Evolutionary conservation across 192 early-diverging fungal genomes (phyloP).

Genomic region (Coemansia sp.): DNA sequence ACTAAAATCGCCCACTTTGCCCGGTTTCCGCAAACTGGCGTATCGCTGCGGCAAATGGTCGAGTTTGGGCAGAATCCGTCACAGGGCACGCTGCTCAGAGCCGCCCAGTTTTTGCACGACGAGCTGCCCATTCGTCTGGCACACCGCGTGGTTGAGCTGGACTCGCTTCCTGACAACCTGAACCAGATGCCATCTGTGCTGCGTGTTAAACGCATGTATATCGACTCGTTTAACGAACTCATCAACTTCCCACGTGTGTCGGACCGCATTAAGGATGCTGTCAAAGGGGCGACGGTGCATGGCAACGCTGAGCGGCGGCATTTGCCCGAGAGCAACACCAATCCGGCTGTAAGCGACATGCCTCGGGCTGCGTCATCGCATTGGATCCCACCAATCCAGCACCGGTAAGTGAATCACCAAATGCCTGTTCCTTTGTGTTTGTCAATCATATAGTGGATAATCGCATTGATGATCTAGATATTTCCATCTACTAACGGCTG

Average conservation of each 20-base stretch:
- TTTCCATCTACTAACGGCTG: too few species aligned
- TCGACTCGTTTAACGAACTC: conserved; percentile 77
- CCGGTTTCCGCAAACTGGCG: conserved; percentile 85
- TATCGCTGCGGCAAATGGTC: conserved; percentile 93
- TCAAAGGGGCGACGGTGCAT: conserved; percentile 32
- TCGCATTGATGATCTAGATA: too few species aligned
- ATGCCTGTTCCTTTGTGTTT: too few species aligned
- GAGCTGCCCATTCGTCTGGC: conserved; percentile 93
- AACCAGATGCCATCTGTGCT: conserved; percentile 87
- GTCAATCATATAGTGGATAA: too few species aligned
- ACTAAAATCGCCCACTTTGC: conserved; percentile 79
- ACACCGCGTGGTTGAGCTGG: conserved; percentile 92
- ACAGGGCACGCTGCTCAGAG: conserved; percentile 70
- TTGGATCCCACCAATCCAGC: conserved; percentile 55
- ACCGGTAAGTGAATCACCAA: conserved; percentile 34
- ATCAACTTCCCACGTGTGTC: conserved; percentile 45
- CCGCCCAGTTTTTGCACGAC: conserved; percentile 79
- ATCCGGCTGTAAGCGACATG: conserved; percentile 24
- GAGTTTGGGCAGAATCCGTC: conserved; percentile 89
- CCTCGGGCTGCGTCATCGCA: conserved; percentile 29
- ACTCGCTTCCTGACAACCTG: conserved; percentile 81
- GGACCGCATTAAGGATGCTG: conserved; percentile 41
- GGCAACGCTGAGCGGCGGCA: conserved; percentile 21
- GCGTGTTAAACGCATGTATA: conserved; percentile 95
- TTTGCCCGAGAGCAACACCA: conserved; percentile 32